phyloP scores from a whole-genome alignment of 441 rosid genomes.

The Eutrema salsugineum region DNA sequence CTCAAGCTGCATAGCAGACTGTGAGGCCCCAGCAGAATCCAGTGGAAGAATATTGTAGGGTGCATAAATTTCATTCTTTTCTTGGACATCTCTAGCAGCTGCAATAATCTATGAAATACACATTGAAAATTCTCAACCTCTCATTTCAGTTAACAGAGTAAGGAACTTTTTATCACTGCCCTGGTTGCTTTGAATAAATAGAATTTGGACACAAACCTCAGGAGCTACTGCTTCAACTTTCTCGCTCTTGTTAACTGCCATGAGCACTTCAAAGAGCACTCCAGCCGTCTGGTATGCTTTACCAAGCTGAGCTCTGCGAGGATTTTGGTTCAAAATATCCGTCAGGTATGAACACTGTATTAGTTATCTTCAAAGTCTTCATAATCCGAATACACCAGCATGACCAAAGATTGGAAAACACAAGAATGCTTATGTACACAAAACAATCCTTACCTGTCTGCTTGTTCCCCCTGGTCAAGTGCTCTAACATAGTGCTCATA shows the following conservation, averaged over 20 bases:
- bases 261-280: slow-evolving; percentile 96
- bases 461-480: slow-evolving; percentile 93
- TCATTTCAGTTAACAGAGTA: background rate
- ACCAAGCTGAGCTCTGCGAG: slow-evolving; percentile 90
- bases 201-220: slow-evolving; percentile 54
- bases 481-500: slow-evolving; percentile 91
- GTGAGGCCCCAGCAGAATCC: slow-evolving; percentile 91
- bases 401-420: background rate
- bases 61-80: slow-evolving; percentile 88
- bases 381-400: background rate
- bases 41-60: slow-evolving; percentile 98
- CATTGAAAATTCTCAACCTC: slow-evolving; percentile 8
- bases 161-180: background rate
- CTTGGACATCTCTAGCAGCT: slow-evolving; percentile 97
- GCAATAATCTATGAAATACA: slow-evolving; percentile 77
- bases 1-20: slow-evolving; percentile 92
- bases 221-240: slow-evolving; percentile 99
- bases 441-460: slow-evolving; percentile 65
- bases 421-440: background rate
- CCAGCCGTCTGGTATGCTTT: slow-evolving; percentile 99
- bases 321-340: slow-evolving; percentile 1
- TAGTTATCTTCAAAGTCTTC: background rate
- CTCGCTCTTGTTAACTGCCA: slow-evolving; percentile 94
- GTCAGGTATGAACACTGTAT: slow-evolving; percentile 13
- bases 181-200: slow-evolving; percentile 7